phyloP scores from a whole-genome alignment of 169 alveolate species.

The Plasmodium relictum region DNA sequence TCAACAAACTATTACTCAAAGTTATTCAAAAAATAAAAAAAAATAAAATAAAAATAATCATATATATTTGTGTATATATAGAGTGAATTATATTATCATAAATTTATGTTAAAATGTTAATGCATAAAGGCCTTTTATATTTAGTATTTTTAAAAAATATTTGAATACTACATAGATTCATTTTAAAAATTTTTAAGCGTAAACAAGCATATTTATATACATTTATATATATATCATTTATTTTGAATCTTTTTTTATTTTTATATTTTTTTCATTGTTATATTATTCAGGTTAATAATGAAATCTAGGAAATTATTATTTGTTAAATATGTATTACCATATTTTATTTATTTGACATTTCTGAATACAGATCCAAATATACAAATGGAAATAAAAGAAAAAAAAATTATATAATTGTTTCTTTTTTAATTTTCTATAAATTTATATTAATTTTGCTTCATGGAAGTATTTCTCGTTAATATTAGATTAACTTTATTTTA shows the following conservation, averaged over 20 bases:
- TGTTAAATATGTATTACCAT: conserved; percentile 72
- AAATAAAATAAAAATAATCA: not conserved
- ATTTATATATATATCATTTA: not conserved
- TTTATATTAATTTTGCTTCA: too few relatives aligned
- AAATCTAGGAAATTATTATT: conserved; percentile 68
- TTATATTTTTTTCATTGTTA: not conserved
- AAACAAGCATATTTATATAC: not conserved
- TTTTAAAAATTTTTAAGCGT: too few relatives aligned
- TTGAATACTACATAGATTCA: too few relatives aligned
- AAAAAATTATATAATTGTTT: not conserved
- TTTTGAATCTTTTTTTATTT: not conserved
- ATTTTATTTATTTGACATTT: conserved; percentile 69
- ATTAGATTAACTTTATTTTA: too few relatives aligned
- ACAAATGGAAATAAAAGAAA: conserved; percentile 47
- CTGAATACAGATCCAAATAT: conserved; percentile 59
- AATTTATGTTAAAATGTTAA: too few relatives aligned
- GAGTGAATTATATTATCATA: too few relatives aligned
- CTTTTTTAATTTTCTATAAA: too few relatives aligned
- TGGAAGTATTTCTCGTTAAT: too few relatives aligned
- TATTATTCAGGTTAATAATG: conserved; percentile 28
- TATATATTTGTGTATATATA: not conserved
- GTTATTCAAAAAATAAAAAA: not conserved
- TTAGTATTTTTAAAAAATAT: too few relatives aligned
- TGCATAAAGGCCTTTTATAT: too few relatives aligned
- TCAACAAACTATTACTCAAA: conserved; percentile 34